Conservation (phyloP, 768 basidiomycete genomes). For the Suillus variegatus region DNA sequence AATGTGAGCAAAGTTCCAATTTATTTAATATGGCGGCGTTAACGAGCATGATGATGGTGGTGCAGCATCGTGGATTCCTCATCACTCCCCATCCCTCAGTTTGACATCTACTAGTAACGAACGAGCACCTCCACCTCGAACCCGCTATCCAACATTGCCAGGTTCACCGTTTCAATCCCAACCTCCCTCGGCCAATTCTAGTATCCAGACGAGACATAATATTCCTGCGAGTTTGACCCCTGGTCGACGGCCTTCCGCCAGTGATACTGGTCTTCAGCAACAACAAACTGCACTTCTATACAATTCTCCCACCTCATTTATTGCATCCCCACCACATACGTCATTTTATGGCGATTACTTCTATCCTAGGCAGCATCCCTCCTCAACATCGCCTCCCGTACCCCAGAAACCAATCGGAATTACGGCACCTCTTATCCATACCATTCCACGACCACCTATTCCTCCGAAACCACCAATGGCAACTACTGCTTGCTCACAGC, state of each 20-base stretch:
- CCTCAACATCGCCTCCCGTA: slow-evolving; percentile 30
- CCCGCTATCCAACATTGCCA: slow-evolving; percentile 24
- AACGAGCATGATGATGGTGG: not conserved
- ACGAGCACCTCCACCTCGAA: slow-evolving; percentile 16
- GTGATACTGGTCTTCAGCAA: slow-evolving; percentile 16
- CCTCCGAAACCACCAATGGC: slow-evolving; percentile 40
- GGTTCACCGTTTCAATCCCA: slow-evolving; percentile 5
- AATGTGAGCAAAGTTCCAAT: slow-evolving; percentile 20
- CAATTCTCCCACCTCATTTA: slow-evolving; percentile 6
- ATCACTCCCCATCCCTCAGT: slow-evolving; percentile 24
- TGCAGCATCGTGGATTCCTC: slow-evolving; percentile 22
- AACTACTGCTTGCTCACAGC: slow-evolving; percentile 16
- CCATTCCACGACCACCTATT: slow-evolving; percentile 36
- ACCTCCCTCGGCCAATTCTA: slow-evolving; percentile 5
- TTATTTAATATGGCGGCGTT: not conserved
- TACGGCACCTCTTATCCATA: slow-evolving; percentile 3
- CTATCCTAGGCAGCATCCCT: slow-evolving; percentile 11
- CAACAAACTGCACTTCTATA: slow-evolving; percentile 12
- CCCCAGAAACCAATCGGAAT: slow-evolving; percentile 31
- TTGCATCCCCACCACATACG: slow-evolving; percentile 8
- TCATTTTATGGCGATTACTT: slow-evolving; percentile 34
- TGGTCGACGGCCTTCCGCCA: slow-evolving; percentile 17
- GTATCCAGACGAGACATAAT: slow-evolving; percentile 1
- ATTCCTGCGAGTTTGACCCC: slow-evolving; percentile 29
- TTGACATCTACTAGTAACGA: slow-evolving; percentile 8